Conservation (phyloP, 108 stramenopile genomes). For the Schizochytrium sp. region DNA sequence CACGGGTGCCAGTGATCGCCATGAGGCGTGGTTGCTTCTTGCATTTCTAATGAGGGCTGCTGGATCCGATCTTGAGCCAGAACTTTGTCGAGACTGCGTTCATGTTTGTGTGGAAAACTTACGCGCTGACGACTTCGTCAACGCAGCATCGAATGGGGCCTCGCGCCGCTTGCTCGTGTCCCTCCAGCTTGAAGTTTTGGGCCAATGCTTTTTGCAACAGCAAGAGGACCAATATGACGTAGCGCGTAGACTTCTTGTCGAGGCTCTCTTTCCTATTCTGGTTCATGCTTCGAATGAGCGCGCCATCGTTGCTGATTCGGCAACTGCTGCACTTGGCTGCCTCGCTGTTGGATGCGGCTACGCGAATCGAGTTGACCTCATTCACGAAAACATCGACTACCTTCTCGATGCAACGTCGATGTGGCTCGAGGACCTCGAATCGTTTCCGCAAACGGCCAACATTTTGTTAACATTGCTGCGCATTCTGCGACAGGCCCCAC, state of each 20-base stretch:
- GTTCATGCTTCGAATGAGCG: neutral
- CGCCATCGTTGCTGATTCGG: neutral
- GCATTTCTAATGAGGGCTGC: neutral
- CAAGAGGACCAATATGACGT: neutral
- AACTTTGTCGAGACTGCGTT: neutral
- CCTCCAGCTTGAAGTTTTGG: neutral
- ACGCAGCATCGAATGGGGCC: no score
- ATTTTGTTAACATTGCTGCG: neutral
- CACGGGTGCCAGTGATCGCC: neutral
- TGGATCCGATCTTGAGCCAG: neutral
- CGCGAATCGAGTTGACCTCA: neutral
- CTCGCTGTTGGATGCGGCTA: neutral
- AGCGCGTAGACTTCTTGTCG: neutral
- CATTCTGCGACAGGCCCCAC: neutral
- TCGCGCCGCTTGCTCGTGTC: neutral
- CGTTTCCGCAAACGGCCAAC: neutral
- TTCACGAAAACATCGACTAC: neutral
- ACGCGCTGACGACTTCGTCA: no score
- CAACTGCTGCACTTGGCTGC: neutral
- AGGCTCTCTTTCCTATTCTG: neutral
- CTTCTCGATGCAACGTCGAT: neutral
- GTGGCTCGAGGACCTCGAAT: neutral
- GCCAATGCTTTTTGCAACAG: neutral
- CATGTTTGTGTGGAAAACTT: neutral
- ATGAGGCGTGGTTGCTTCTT: neutral